These are phyloP conservation scores for Candida tibetensis DNA, from an alignment of 805 yeast species.

Conservation along the genomic window DNA sequence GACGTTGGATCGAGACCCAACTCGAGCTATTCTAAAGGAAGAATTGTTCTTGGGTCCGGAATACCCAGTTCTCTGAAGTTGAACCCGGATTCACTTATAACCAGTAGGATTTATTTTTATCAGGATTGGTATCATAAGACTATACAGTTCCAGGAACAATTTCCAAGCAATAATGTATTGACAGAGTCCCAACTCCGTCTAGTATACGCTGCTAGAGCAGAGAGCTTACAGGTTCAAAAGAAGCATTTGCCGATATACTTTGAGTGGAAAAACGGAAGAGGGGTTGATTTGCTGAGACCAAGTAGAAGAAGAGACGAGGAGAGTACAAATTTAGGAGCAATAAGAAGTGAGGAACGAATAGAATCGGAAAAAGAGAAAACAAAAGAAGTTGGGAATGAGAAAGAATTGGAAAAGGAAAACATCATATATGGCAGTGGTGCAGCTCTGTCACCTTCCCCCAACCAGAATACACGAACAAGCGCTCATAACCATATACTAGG, in stretches of 20 bases:
- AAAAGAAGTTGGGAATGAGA: not conserved
- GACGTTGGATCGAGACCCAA: too few species aligned
- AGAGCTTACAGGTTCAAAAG: not conserved
- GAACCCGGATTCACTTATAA: slow-evolving; percentile 17
- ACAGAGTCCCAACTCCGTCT: slow-evolving; percentile 11
- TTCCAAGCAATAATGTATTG: not conserved
- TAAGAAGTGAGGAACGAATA: not conserved
- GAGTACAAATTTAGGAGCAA: not conserved
- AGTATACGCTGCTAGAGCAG: slow-evolving; percentile 16
- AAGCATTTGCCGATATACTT: not conserved
- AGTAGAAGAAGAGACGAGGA: not conserved
- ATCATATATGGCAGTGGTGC: not conserved
- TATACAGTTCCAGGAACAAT: slow-evolving; percentile 3
- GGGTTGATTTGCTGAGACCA: slow-evolving; percentile 1
- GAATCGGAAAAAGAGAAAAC: not conserved
- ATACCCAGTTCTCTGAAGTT: not conserved
- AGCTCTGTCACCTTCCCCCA: not conserved
- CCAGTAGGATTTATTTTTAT: slow-evolving; percentile 28
- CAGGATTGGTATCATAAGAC: slow-evolving; percentile 32
- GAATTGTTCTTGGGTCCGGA: slow-evolving; percentile 1
- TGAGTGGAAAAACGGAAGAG: slow-evolving; percentile 1
- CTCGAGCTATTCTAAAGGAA: not conserved
- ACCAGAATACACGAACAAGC: not conserved
- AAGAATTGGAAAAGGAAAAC: not conserved
- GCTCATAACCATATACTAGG: not conserved